Base-by-base conservation (phyloP, 2,329 filamentous ascomycete species). In the Fusarium nelsonii region DNA sequence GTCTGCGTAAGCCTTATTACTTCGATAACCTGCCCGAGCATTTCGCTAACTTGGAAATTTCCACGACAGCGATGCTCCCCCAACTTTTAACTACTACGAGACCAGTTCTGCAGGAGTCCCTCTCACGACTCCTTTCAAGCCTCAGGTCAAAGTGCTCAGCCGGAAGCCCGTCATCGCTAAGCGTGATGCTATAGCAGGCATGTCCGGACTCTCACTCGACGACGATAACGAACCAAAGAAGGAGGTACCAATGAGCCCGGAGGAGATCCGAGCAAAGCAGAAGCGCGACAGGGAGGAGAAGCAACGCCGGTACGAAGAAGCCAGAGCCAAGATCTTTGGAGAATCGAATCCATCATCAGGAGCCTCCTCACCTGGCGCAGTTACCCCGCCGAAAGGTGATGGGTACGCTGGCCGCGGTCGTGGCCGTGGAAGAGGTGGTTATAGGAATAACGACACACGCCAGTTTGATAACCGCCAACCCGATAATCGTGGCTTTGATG, bases 251-350 rank as follows among this genome's bases (percentile, higher is more conserved):
- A 87, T 88, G 43, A 91, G 88, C 0, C 87, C 91, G 5, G 92
- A 95, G 73, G 91, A 97, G 81, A 87, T 94, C 34, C 89, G 92
- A 65, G 87, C 89, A 26, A 91, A 91, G 75, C 92, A 94, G 54
- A 89, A 93, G 77, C 86, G 87, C 49, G 93, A 97, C 73, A 87
- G 90, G 11, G 94, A 97, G 76, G 94, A 97, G 81, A 97, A 96
- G 82, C 92, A 97, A 82, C 90, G 90, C 58, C 91, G 92, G 64
- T 97, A 97, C 77, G 92, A 97, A 65, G 94, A 97, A 81, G 92
- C 90, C 8, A 87, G 95, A 32, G 93, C 95, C 73, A 91, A 94
- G 77, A 90, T 97, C 57, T 95, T 97, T 78, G 94, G 94, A 20
- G 88, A 87, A 34, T 81, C 82, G 11, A 82, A 79, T 34, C 79